Base-by-base conservation (phyloP, 768 basidiomycete genomes). In the Russula earlei region DNA sequence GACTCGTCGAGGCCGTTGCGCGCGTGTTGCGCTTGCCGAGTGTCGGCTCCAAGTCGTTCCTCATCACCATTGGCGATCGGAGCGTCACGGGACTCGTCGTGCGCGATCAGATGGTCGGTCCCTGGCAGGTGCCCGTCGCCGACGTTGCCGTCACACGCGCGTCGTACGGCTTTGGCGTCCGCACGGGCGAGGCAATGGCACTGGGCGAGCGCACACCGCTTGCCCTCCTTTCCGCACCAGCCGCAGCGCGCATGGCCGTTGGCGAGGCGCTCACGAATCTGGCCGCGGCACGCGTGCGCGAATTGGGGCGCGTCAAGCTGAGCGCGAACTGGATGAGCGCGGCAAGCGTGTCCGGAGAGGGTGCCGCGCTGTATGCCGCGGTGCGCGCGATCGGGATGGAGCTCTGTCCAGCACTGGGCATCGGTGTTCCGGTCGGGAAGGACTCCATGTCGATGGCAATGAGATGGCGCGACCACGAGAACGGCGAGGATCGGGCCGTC, bases 321-420 rank as follows among this genome's bases (percentile, higher is more conserved):
- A 94, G 91, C 61, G 95, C 95, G 44, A 99, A 99, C 69, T 99
- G 96, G 96, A 99, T 99, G 96, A 92, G 89, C 57, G 93, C 94
- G 3, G 91, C 95, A 5, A 84, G 83, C 9, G 87, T 87, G 67
- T 75, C 82, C 64, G 87, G 94, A 43, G 95, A 98, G 66, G 95
- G 95, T 11, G 83, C 84, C 0, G 84, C 78, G 11, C 75, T 99
- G 53, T 98, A 95, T 69, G 89, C 86, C 56, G 95, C 94, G 22
- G 90, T 91, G 9, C 72, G 84, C 54, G 90, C 96, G 6, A 80
- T 98, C 44, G 96, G 95, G 11, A 78, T 93, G 77, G 91, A 94
- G 52, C 75, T 99, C 22, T 99, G 96, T 68, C 96, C 96, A 5
- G 83, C 81, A 5, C 78, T 98, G 12, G 94, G 96, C 12, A 74